A percentile compares a stretch with the other conserved stretches of the same genome.
phyloP scores from a whole-genome alignment of 2,329 filamentous ascomycete species.

The Aspergillus terreus region DNA sequence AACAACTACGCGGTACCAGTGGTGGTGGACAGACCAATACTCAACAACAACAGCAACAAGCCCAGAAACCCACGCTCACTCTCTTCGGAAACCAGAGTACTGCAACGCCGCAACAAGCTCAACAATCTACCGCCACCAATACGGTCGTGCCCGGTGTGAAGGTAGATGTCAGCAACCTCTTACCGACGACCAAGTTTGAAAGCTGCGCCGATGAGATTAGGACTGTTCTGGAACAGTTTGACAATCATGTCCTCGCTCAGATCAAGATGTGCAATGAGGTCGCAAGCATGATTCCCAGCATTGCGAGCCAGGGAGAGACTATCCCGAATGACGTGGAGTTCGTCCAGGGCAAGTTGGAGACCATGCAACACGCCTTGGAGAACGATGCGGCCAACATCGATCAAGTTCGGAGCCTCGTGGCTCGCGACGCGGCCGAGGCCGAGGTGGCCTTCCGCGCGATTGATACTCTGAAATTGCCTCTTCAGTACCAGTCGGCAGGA shows the following conservation, averaged over 20 bases:
- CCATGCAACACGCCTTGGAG: slow-evolving; percentile 60
- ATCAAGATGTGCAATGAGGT: slow-evolving; percentile 71
- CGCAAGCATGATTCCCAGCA: slow-evolving; percentile 64
- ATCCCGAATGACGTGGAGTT: slow-evolving; percentile 64
- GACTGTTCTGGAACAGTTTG: slow-evolving; percentile 70
- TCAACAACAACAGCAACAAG: slow-evolving; percentile 35
- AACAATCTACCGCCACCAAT: slow-evolving; percentile 28
- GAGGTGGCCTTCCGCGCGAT: slow-evolving; percentile 69
- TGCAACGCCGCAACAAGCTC: slow-evolving; percentile 27
- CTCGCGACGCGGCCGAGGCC: slow-evolving; percentile 66
- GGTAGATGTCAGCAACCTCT: slow-evolving; percentile 73
- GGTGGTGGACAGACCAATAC: slow-evolving; percentile 24
- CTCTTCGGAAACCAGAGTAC: slow-evolving; percentile 36
- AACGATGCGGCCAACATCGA: slow-evolving; percentile 61
- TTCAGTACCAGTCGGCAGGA: slow-evolving; percentile 55
- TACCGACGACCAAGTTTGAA: slow-evolving; percentile 85
- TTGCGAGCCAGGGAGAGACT: slow-evolving; percentile 61
- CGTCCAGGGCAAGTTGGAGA: slow-evolving; percentile 58
- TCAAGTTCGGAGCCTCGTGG: slow-evolving; percentile 53
- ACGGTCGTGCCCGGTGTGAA: slow-evolving; percentile 64
- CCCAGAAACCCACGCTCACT: slow-evolving; percentile 46
- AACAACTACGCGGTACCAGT: background rate
- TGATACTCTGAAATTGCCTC: slow-evolving; percentile 69
- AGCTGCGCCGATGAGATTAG: slow-evolving; percentile 82
- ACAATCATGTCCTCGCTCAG: slow-evolving; percentile 75